phyloP scores from a whole-genome alignment of 163 green algal genomes.

The Chlamydomonas reinhardtii region DNA sequence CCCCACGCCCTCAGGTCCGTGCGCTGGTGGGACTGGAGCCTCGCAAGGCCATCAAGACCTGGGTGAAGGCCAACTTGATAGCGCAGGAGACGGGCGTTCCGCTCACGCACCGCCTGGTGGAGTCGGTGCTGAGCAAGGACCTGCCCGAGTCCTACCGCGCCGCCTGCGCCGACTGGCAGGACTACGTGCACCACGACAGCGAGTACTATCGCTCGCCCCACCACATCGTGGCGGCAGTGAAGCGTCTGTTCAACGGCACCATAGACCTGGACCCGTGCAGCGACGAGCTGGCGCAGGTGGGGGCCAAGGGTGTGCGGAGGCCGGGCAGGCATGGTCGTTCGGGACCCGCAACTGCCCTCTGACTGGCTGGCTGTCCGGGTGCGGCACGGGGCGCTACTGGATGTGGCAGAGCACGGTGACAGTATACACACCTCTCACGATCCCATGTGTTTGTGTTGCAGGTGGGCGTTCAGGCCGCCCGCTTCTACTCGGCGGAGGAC shows the following conservation, averaged over 20 bases:
- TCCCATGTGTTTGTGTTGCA: not conserved
- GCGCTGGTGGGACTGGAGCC: constrained; percentile 41
- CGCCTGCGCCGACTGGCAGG: constrained; percentile 35
- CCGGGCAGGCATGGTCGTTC: not conserved
- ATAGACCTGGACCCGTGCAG: constrained; percentile 49
- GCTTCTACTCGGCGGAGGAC: constrained; percentile 40
- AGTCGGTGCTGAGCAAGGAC: constrained; percentile 42
- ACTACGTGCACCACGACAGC: constrained; percentile 30
- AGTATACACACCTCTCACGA: too few relatives aligned
- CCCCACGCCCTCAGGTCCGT: constrained; percentile 15
- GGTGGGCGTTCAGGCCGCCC: constrained; percentile 25
- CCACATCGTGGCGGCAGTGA: constrained; percentile 26
- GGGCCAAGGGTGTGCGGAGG: not conserved
- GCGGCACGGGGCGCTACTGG: too few relatives aligned
- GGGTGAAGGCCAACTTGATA: constrained; percentile 53
- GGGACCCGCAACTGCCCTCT: too few relatives aligned
- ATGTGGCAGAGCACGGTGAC: too few relatives aligned
- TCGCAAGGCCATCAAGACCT: constrained; percentile 38
- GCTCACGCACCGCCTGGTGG: constrained; percentile 40
- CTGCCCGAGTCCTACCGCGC: constrained; percentile 33
- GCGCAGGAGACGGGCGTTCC: constrained; percentile 41
- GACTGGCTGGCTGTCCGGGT: too few relatives aligned
- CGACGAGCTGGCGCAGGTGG: constrained; percentile 47
- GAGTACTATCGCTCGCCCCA: constrained; percentile 40
- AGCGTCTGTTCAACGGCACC: constrained; percentile 19